These are phyloP conservation scores for Corylus americana DNA, from an alignment of 306 rosid species.

Conservation along the genomic window DNA sequence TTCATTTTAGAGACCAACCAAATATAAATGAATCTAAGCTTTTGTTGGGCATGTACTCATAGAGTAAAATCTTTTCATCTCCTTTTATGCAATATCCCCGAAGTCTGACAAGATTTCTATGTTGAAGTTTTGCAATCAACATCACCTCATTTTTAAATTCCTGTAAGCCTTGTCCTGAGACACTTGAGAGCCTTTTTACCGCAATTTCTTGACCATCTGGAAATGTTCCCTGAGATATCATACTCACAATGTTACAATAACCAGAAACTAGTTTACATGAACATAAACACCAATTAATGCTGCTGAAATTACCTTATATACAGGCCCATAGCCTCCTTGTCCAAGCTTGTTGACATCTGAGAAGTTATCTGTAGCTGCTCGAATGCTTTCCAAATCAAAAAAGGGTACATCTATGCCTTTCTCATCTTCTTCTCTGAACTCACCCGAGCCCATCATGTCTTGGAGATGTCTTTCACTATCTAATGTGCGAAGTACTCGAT, in stretches of 20 bases:
- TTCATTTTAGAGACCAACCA: conserved; percentile 24
- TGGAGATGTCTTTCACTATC: conserved; percentile 27
- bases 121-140: conserved; percentile 54
- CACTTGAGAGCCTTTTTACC: conserved; percentile 49
- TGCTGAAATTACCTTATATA: too few relatives aligned
- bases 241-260: not conserved
- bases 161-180: conserved; percentile 43
- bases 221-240: conserved; percentile 36
- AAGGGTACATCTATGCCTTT: too few relatives aligned
- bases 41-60: conserved; percentile 54
- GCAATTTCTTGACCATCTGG: conserved; percentile 38
- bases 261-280: not conserved
- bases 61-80: conserved; percentile 48
- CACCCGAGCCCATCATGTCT: not conserved
- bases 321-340: too few relatives aligned
- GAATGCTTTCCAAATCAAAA: too few relatives aligned
- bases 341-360: too few relatives aligned
- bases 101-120: conserved; percentile 48
- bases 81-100: conserved; percentile 42
- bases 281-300: too few relatives aligned
- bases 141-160: conserved; percentile 53
- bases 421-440: too few relatives aligned
- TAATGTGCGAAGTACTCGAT: conserved; percentile 4
- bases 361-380: too few relatives aligned
- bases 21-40: conserved; percentile 52